Percentiles rank a stretch among this genome's conserved stretches.
These are phyloP conservation scores for Neurospora sp. DNA, from an alignment of 495 filamentous ascomycete species.

Conservation along the genomic window DNA sequence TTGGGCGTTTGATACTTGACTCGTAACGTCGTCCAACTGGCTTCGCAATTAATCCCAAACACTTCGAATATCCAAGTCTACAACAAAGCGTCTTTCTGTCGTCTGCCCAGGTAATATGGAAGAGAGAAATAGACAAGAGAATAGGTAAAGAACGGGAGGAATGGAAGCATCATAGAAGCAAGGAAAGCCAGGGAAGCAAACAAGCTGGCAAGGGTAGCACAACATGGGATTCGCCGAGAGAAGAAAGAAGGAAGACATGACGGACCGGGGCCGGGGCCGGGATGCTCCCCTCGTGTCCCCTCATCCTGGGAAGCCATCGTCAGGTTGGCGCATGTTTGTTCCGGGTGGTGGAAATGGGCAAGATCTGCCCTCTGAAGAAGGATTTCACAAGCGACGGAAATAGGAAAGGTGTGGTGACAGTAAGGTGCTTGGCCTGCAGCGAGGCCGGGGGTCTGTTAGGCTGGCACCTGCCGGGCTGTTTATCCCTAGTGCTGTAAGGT, in stretches of 20 bases:
- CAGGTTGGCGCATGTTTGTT: background rate
- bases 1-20: background rate
- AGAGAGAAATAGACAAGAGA: background rate
- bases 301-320: background rate
- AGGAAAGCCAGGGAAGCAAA: background rate
- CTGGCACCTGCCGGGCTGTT: background rate
- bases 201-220: background rate
- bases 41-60: background rate
- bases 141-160: background rate
- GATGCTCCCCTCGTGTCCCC: background rate
- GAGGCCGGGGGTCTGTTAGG: background rate
- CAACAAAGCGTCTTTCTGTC: background rate
- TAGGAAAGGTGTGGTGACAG: background rate
- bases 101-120: background rate
- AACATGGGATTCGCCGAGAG: background rate
- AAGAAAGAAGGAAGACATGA: background rate
- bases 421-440: background rate
- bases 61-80: background rate
- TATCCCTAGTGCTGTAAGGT: background rate
- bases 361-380: background rate
- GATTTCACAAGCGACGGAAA: background rate
- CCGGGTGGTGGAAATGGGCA: background rate
- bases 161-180: background rate
- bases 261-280: background rate
- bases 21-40: background rate